These are phyloP conservation scores for Polytrichum formosum DNA, from an alignment of 225 moss, liverwort and hornwort species.

Conservation along the genomic window DNA sequence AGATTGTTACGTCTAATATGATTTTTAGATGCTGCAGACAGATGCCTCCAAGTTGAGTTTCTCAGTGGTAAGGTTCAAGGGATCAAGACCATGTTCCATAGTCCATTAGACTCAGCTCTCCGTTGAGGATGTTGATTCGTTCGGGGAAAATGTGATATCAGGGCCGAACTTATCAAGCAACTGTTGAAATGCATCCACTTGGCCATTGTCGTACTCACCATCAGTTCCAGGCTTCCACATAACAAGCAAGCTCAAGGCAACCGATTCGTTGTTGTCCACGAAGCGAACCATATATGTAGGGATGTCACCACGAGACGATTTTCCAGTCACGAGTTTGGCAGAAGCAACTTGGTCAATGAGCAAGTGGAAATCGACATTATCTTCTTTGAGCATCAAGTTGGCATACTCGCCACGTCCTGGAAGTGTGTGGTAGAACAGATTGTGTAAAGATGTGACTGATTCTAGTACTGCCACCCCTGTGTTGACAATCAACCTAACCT, in stretches of 20 bases:
- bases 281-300: conserved; percentile 75
- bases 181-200: conserved; percentile 72
- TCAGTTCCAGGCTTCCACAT: conserved; percentile 75
- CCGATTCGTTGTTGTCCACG: conserved; percentile 36
- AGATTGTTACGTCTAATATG: too few species aligned
- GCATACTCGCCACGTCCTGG: conserved; percentile 78
- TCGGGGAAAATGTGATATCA: conserved; percentile 28
- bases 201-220: conserved; percentile 81
- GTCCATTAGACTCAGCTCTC: too few species aligned
- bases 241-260: conserved; percentile 73
- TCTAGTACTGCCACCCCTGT: conserved; percentile 88
- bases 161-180: conserved; percentile 63
- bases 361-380: conserved; percentile 91
- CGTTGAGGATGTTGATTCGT: conserved; percentile 2
- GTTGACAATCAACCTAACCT: conserved; percentile 82
- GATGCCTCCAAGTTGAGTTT: too few species aligned
- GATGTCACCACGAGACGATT: conserved; percentile 65
- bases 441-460: conserved; percentile 69
- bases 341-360: conserved; percentile 60
- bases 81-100: too few species aligned
- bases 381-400: conserved; percentile 83
- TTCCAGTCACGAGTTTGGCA: conserved; percentile 66
- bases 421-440: conserved; percentile 70
- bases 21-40: too few species aligned
- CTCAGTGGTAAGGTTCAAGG: too few species aligned